These are phyloP conservation scores for Teunomyces funiuensis DNA, from an alignment of 805 yeast species.

Conservation along the genomic window DNA sequence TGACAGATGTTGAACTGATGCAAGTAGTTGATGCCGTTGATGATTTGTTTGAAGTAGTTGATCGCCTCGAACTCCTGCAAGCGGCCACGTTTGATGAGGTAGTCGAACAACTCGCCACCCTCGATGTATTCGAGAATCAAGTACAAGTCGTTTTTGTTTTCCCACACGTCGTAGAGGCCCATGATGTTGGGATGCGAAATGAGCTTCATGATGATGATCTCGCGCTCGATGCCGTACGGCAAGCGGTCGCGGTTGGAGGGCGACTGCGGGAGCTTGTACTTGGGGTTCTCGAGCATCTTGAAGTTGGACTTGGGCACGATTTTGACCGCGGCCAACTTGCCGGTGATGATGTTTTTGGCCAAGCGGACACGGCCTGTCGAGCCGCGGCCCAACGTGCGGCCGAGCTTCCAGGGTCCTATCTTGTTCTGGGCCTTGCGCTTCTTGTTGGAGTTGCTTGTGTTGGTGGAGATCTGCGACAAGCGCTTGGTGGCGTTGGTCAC, in stretches of 20 bases:
- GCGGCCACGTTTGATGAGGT: slow-evolving; percentile 83
- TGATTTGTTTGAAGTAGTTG: slow-evolving; percentile 82
- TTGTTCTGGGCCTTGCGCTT: slow-evolving; percentile 50
- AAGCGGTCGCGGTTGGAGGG: slow-evolving; percentile 51
- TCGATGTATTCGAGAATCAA: slow-evolving; percentile 93
- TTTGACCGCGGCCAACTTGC: slow-evolving; percentile 93
- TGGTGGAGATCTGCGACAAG: slow-evolving; percentile 49
- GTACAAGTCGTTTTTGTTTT: slow-evolving; percentile 76
- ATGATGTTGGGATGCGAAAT: slow-evolving; percentile 76
- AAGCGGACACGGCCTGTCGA: slow-evolving; percentile 92
- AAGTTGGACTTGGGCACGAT: slow-evolving; percentile 86
- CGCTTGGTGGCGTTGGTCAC: slow-evolving; percentile 49
- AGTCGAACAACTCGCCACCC: slow-evolving; percentile 95
- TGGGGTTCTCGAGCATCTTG: slow-evolving; percentile 47
- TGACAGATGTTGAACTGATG: slow-evolving; percentile 87
- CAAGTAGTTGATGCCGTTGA: slow-evolving; percentile 79
- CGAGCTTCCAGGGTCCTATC: slow-evolving; percentile 96
- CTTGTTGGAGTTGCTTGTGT: slow-evolving; percentile 40
- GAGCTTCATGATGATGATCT: slow-evolving; percentile 81
- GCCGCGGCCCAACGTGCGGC: slow-evolving; percentile 94
- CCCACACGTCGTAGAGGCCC: slow-evolving; percentile 85
- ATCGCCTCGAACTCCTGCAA: slow-evolving; percentile 89
- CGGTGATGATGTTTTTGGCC: slow-evolving; percentile 82
- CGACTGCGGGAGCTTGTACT: slow-evolving; percentile 35
- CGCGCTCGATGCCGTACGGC: slow-evolving; percentile 85